Base-by-base conservation (phyloP, 2,329 filamentous ascomycete species). In the Metarhizium album region DNA sequence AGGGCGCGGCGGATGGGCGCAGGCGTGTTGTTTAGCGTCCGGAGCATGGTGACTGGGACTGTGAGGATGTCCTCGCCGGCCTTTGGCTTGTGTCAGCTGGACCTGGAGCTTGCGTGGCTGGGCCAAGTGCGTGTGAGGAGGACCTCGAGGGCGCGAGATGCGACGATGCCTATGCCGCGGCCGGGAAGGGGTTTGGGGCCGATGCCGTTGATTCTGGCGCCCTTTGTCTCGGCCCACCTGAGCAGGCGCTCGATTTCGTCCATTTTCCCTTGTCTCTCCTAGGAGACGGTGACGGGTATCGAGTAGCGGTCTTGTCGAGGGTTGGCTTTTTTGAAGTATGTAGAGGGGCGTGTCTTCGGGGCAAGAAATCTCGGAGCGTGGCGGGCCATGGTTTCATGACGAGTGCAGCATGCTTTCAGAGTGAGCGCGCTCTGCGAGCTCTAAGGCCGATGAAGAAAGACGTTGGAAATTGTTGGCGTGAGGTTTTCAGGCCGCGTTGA, bases 131-230 rank as follows among this genome's bases (percentile, higher is more conserved):
- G n/a, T n/a, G n/a, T n/a, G n/a, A n/a, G n/a, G 50, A 23, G 29
- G 27, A 87, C 86, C 69, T 84, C 70, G 54, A 93, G 75, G 14
- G 76, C 69, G 27, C 77, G 75, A 13, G 79, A 83, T 4, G 88
- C 84, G 47, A 90, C 75, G 51, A 95, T 82, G 45, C 90, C 90
- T 49, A 93, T 77, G 27, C 90, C 90, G 50, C 86, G 76, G 2
- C 83, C 85, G 5, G 83, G 78, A 16, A 95, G 82, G 38, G 72
- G 72, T 40, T 80, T 75, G 4, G 88, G 83, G 2, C 72, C 71
- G 46, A 94, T 80, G 27, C 82, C 83, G 58, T 84, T 74, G 57
- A 89, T 77, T 35, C 75, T 67, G 27, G 94, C 76, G 14, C 86
- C 86, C 52, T 80, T 75, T 1, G 69, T 66, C 31, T 73, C 64